Evolutionary conservation across 73 alveolate genomes (phyloP).

Genomic region (Symbiodinium natans): DNA sequence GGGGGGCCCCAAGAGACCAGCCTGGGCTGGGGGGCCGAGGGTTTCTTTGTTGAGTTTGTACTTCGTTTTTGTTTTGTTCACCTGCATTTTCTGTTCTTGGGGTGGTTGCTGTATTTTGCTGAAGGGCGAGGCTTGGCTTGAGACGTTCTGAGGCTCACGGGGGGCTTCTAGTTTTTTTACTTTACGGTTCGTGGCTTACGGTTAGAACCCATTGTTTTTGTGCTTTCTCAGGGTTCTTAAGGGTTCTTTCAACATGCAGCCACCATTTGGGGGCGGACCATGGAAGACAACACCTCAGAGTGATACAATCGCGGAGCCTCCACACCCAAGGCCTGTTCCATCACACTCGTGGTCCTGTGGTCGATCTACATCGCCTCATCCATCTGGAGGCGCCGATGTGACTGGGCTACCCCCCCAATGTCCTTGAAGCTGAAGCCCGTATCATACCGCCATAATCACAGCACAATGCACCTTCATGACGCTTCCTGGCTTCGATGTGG

Average conservation of each 20-base stretch:
- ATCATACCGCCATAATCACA: not conserved
- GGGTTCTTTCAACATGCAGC: no score
- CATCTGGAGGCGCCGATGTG: conserved; percentile 52
- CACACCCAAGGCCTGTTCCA: not conserved
- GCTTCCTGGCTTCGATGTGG: not conserved
- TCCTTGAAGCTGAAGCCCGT: not conserved
- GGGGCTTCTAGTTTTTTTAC: no score
- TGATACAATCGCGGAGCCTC: no score
- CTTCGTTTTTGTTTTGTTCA: not conserved
- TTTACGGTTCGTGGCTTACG: no score
- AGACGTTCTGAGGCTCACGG: no score
- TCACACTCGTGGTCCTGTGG: conserved; percentile 10
- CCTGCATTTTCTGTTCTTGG: not conserved
- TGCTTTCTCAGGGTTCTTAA: no score
- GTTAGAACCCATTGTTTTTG: no score
- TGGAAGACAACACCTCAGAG: no score
- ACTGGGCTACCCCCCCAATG: not conserved
- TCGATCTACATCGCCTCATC: conserved; percentile 45
- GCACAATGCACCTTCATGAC: not conserved
- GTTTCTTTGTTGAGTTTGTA: not conserved
- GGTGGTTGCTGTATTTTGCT: not conserved
- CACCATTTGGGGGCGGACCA: no score
- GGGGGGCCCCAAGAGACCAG: conserved; percentile 78
- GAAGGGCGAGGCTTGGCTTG: not conserved
- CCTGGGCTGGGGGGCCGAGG: conserved; percentile 9